Evolutionary conservation across 2,329 filamentous ascomycete genomes (phyloP).

Genomic region (Corynespora cassiicola): DNA sequence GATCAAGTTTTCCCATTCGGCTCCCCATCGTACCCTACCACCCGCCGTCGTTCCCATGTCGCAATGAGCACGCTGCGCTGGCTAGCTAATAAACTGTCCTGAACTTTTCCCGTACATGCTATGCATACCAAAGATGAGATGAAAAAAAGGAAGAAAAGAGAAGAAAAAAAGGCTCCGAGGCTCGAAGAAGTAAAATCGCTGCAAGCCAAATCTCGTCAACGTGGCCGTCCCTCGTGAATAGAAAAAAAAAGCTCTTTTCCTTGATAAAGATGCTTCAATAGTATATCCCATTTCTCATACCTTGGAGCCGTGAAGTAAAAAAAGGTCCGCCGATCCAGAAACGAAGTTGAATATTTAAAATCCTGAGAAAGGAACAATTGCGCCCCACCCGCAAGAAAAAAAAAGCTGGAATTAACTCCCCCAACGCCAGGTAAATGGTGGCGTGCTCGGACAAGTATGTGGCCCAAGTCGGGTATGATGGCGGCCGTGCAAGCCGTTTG

Average conservation of each 20-base stretch:
- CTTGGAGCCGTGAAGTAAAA: background rate
- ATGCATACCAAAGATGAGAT: constrained; percentile 9
- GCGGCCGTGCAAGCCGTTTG: too few relatives aligned
- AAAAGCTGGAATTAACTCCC: background rate
- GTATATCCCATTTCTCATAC: background rate
- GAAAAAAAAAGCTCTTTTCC: background rate
- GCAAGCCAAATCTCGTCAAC: constrained; percentile 4
- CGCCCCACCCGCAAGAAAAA: background rate
- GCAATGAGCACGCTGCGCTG: too few relatives aligned
- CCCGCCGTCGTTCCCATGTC: too few relatives aligned
- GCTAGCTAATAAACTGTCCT: too few relatives aligned
- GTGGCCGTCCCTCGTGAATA: background rate
- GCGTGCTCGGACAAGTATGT: too few relatives aligned
- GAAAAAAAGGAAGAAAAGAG: too few relatives aligned
- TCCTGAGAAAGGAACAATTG: background rate
- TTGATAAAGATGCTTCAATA: constrained; percentile 1
- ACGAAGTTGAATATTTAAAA: background rate
- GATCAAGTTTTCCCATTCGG: too few relatives aligned
- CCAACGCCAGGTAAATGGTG: too few relatives aligned
- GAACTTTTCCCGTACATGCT: background rate
- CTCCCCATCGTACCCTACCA: too few relatives aligned
- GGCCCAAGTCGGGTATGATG: too few relatives aligned
- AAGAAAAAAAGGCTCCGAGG: too few relatives aligned
- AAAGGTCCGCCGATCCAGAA: background rate
- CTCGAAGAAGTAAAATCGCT: constrained; percentile 1